Percentiles rank a stretch among this genome's conserved stretches.
Evolutionary conservation across 2,329 filamentous ascomycete genomes (phyloP).

Genomic region (Epichloe elymi): DNA sequence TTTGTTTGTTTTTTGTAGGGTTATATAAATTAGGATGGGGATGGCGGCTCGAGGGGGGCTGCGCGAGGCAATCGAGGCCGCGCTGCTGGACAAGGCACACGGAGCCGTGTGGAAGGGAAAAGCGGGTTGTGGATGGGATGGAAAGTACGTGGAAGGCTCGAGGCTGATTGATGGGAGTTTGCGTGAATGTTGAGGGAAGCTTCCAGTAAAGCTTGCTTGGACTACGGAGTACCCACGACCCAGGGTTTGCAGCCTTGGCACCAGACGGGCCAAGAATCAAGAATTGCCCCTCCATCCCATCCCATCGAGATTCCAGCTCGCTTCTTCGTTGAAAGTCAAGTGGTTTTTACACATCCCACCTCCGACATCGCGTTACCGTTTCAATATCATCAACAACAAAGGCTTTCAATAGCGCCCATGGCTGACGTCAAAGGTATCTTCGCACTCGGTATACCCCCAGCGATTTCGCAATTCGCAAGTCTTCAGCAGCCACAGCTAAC

Average conservation of each 20-base stretch:
- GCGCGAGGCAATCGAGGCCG: background rate
- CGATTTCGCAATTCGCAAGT: too few species aligned
- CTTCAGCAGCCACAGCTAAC: background rate
- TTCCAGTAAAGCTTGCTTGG: background rate
- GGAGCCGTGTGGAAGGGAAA: too few species aligned
- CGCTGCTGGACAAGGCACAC: background rate
- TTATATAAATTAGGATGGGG: background rate
- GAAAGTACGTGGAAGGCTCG: background rate
- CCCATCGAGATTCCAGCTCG: background rate
- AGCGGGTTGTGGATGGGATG: too few species aligned
- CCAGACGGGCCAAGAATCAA: too few species aligned
- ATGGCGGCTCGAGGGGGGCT: background rate
- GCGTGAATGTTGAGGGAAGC: background rate
- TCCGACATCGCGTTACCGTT: background rate
- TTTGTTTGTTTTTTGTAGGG: background rate
- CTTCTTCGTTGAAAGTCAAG: background rate
- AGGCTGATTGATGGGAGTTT: background rate
- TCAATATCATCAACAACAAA: background rate
- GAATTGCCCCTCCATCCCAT: too few species aligned
- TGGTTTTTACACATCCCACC: background rate
- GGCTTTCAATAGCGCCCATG: background rate
- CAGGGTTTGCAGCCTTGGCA: too few species aligned
- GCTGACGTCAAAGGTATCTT: slow-evolving; percentile 3
- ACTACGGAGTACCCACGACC: too few species aligned
- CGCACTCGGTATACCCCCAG: background rate